phyloP scores from a whole-genome alignment of 2,329 filamentous ascomycete species.

The Phialophora chinensis region DNA sequence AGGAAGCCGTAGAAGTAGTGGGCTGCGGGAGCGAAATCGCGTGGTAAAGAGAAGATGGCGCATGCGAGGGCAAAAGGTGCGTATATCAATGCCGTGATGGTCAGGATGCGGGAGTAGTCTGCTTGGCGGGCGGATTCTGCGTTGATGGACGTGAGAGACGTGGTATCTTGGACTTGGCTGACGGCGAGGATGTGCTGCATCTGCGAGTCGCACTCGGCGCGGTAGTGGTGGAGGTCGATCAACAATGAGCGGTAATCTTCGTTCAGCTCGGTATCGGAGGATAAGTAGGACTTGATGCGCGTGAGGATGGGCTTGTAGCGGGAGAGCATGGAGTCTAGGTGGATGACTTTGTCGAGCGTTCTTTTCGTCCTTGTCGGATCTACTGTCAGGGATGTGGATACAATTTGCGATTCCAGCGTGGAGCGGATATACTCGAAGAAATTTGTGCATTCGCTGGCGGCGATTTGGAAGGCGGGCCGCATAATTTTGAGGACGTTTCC shows the following conservation, averaged over 20 bases:
- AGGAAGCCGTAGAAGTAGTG: constrained; percentile 36
- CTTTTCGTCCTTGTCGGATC: constrained; percentile 29
- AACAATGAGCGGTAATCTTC: constrained; percentile 35
- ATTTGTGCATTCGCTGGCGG: constrained; percentile 34
- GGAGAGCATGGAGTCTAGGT: constrained; percentile 35
- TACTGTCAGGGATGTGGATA: constrained; percentile 27
- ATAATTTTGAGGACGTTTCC: constrained; percentile 31
- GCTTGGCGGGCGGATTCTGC: constrained; percentile 30
- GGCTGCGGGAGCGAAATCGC: constrained; percentile 33
- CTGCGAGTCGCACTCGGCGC: constrained; percentile 34
- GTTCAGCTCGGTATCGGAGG: constrained; percentile 26
- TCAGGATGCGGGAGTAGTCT: constrained; percentile 36
- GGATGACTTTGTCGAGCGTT: constrained; percentile 32
- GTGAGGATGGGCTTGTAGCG: constrained; percentile 36
- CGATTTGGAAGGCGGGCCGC: constrained; percentile 36
- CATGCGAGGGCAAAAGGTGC: constrained; percentile 34
- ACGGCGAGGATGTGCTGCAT: constrained; percentile 37
- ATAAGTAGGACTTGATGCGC: constrained; percentile 31
- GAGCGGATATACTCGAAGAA: constrained; percentile 36
- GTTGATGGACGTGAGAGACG: constrained; percentile 25
- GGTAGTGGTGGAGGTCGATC: constrained; percentile 36
- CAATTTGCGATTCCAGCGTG: constrained; percentile 30
- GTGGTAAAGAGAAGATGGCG: constrained; percentile 35
- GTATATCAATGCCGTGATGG: constrained; percentile 35
- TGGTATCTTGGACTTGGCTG: constrained; percentile 30